Percentiles rank a stretch among this genome's conserved stretches.
phyloP scores from a whole-genome alignment of 306 rosid species.

The Acacia confusa region DNA sequence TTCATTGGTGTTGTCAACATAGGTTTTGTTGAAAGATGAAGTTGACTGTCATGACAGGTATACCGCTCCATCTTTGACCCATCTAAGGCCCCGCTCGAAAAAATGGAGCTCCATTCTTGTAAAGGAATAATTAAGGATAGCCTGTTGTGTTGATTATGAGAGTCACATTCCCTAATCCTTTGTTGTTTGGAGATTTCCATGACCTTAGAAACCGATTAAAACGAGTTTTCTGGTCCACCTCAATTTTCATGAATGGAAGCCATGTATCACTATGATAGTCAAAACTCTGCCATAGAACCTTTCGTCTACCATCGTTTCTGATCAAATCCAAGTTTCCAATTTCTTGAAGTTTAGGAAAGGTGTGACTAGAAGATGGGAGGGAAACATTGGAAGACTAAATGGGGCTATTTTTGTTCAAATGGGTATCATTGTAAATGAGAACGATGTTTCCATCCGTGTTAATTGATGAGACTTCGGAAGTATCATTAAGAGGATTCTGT shows the following conservation, averaged over 20 bases:
- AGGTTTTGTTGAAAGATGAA: too few relatives aligned
- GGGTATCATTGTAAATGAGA: not conserved
- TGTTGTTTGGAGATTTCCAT: slow-evolving; percentile 27
- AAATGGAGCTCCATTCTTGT: not conserved
- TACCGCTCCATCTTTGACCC: slow-evolving; percentile 30
- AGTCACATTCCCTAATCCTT: slow-evolving; percentile 35
- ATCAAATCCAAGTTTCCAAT: slow-evolving; percentile 39
- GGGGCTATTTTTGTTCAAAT: not conserved
- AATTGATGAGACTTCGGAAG: not conserved
- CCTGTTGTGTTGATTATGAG: slow-evolving; percentile 17
- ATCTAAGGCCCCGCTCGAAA: slow-evolving; percentile 42
- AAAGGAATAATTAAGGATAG: slow-evolving; percentile 23
- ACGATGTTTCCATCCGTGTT: not conserved
- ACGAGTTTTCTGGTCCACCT: too few relatives aligned
- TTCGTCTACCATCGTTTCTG: not conserved
- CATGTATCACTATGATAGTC: too few relatives aligned
- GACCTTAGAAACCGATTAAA: too few relatives aligned
- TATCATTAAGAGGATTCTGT: not conserved
- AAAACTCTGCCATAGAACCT: not conserved
- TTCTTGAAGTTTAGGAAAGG: slow-evolving; percentile 38
- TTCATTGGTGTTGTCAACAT: not conserved
- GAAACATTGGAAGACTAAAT: slow-evolving; percentile 39
- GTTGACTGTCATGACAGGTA: slow-evolving; percentile 12
- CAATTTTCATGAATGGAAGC: too few relatives aligned
- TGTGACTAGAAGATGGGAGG: not conserved